A percentile compares a stretch with the other conserved stretches of the same genome.
Conservation (phyloP, 2,329 filamentous ascomycete species). For the Penicillium sp. region DNA sequence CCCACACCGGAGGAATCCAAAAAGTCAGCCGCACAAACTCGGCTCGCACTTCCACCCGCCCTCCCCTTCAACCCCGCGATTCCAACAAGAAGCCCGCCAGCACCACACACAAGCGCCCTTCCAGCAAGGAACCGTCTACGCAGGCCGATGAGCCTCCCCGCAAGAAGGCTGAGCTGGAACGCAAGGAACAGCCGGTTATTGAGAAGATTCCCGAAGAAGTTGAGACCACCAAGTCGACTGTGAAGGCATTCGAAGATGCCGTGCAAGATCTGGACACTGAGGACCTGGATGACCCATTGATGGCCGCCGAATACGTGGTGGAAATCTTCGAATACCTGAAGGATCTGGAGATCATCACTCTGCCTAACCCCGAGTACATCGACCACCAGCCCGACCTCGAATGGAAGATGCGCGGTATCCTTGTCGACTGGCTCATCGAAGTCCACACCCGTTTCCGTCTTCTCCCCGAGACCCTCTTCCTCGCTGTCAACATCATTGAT, state of each 20-base stretch:
- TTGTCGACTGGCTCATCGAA: constrained; percentile 97
- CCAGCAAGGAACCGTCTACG: constrained; percentile 60
- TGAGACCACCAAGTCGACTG: constrained; percentile 23
- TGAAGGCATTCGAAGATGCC: constrained; percentile 41
- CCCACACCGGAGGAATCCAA: constrained; percentile 78
- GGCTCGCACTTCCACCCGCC: constrained; percentile 52
- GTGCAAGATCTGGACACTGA: constrained; percentile 73
- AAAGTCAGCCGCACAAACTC: constrained; percentile 65
- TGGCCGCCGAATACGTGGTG: constrained; percentile 95
- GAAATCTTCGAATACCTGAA: constrained; percentile 97
- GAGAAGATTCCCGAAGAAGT: not conserved
- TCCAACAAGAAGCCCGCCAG: constrained; percentile 62
- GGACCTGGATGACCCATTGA: constrained; percentile 88
- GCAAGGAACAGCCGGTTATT: constrained; percentile 31
- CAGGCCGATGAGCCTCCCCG: constrained; percentile 64
- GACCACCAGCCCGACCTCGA: constrained; percentile 90
- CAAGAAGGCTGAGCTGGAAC: constrained; percentile 65
- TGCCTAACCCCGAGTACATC: constrained; percentile 95
- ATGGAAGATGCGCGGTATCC: constrained; percentile 97
- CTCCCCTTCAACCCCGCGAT: constrained; percentile 66
- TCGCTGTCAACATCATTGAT: constrained; percentile 97
- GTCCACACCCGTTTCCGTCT: constrained; percentile 97
- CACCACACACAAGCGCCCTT: constrained; percentile 63
- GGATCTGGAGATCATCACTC: constrained; percentile 75
- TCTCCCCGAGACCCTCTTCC: constrained; percentile 92